Evolutionary conservation across 2,329 filamentous ascomycete genomes (phyloP).

Genomic region (Fusarium sp.): DNA sequence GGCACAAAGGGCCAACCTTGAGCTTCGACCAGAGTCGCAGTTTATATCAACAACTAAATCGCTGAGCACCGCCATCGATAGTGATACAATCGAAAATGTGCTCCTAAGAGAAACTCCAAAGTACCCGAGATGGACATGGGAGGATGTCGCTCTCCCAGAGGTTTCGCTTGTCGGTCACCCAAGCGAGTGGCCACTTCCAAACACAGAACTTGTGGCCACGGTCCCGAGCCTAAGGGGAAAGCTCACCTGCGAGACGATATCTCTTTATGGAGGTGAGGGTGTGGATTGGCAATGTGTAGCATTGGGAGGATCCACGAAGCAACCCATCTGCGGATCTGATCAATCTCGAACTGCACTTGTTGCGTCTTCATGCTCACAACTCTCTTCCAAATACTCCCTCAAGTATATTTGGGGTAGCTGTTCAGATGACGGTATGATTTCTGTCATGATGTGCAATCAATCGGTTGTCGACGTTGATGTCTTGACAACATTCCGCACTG

Average conservation of each 20-base stretch:
- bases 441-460: conserved; percentile 39
- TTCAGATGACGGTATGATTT: conserved; percentile 22
- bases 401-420: conserved; percentile 43
- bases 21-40: conserved; percentile 32
- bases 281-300: conserved; percentile 30
- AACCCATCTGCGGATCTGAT: conserved; percentile 24
- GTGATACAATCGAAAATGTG: conserved; percentile 25
- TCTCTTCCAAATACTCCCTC: conserved; percentile 26
- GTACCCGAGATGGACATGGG: conserved; percentile 41
- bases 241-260: conserved; percentile 35
- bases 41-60: conserved; percentile 37
- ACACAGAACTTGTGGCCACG: conserved; percentile 32
- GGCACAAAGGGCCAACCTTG: conserved; percentile 23
- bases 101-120: conserved; percentile 32
- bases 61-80: conserved; percentile 15
- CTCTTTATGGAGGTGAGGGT: conserved; percentile 20
- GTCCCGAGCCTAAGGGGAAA: conserved; percentile 28
- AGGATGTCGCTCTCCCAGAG: conserved; percentile 37
- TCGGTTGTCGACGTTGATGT: conserved; percentile 34
- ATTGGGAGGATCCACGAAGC: conserved; percentile 22
- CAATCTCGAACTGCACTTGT: conserved; percentile 32
- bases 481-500: conserved; percentile 36
- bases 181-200: conserved; percentile 34
- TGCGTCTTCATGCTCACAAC: conserved; percentile 34
- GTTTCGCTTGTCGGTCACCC: conserved; percentile 27